Base-by-base conservation (phyloP, 805 yeast genomes). In the Ogataea thermomethanolica region DNA sequence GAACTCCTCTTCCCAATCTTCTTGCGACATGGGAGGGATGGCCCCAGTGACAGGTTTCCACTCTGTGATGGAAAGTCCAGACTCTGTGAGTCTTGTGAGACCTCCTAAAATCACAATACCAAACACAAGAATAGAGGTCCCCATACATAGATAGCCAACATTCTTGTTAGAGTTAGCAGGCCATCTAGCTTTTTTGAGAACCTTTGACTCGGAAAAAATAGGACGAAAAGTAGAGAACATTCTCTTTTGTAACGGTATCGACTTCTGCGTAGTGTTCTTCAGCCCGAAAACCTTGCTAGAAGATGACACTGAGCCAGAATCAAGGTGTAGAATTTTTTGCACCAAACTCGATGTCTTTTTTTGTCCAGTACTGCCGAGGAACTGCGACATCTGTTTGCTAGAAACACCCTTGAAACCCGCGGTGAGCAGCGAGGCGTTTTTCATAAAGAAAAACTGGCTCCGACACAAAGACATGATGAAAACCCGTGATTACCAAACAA, bases 41-140 rank as follows among this genome's bases (percentile, higher is more conserved):
- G 95, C 68, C 33, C 99, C 99, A 0, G 99, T 88, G 21, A 93
- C 89, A 1, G 99, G 99, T 61, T 81, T 87, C 99, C 99, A 93
- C 59, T 93, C 99, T 1, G 98, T 93, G 60, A 93, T 93, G 34
- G 95, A 84, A 33, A 93, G 70, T 0, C 99, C 99, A 0, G 96
- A 86, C 58, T 93, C 99, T 0, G 99, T 93, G 32, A 93, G 71
- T 55, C 99, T 76, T 0, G 99, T 93, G 33, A 93, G 71, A 1
- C 99, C 99, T 33, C 99, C 99, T 5, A 93, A 70, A n/a, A 93
- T 81, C 11, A 93, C 98, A 46, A 93, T 93, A 25, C 95, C 96
- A 62, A 93, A 93, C 1, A 93, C 96, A 11, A 93, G 67, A 0
- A 84, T 83, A 1, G 97, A 84, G 1, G 95, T 81, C 17, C 93